Evolutionary conservation across 495 filamentous ascomycete genomes (phyloP).

Genomic region (Aspergillus ostianus): DNA sequence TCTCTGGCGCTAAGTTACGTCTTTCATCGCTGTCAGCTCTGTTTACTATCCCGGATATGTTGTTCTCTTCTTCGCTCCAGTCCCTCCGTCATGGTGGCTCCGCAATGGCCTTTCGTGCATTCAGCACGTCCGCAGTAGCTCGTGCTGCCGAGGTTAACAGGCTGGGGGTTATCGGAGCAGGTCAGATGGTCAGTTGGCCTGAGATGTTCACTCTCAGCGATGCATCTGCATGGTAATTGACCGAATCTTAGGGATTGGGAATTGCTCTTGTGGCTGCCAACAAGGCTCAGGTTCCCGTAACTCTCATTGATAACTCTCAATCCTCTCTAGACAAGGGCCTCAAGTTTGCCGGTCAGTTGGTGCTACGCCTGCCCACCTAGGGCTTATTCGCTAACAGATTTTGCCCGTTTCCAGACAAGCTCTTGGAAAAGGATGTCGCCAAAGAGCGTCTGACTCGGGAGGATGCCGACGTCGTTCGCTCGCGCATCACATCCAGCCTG

Average conservation of each 20-base stretch:
- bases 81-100: slow-evolving; percentile 30
- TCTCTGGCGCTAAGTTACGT: slow-evolving; percentile 11
- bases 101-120: slow-evolving; percentile 35
- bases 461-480: slow-evolving; percentile 67
- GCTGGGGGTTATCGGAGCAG: slow-evolving; percentile 90
- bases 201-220: neutral
- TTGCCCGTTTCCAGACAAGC: slow-evolving; percentile 62
- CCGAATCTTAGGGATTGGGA: slow-evolving; percentile 71
- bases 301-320: slow-evolving; percentile 80
- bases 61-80: slow-evolving; percentile 38
- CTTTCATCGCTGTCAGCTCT: neutral
- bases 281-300: slow-evolving; percentile 80
- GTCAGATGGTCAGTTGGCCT: slow-evolving; percentile 73
- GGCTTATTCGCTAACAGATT: neutral
- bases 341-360: slow-evolving; percentile 73
- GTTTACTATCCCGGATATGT: slow-evolving; percentile 12
- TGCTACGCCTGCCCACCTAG: slow-evolving; percentile 3
- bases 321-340: slow-evolving; percentile 88
- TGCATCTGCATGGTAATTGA: neutral
- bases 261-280: slow-evolving; percentile 94
- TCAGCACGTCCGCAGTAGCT: slow-evolving; percentile 44
- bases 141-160: slow-evolving; percentile 76
- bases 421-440: slow-evolving; percentile 86
- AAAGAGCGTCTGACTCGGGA: slow-evolving; percentile 80
- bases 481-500: slow-evolving; percentile 66